Conservation (phyloP, 164 flowering plant species). For the Taxillus chinensis region DNA sequence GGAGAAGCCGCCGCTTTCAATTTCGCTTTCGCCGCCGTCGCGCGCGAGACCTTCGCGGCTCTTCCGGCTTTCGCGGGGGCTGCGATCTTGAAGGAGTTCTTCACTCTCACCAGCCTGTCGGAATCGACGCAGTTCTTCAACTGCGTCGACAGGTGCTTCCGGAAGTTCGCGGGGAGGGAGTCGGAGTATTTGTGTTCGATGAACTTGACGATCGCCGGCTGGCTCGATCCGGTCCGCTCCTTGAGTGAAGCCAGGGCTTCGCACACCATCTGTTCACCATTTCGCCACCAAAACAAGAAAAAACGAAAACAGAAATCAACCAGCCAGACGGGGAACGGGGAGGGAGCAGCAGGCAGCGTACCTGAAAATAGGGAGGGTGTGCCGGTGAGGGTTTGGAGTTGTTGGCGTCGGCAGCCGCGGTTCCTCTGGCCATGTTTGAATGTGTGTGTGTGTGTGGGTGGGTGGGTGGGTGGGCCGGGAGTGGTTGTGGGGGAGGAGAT, state of each 20-base stretch:
- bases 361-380: conserved; percentile 30
- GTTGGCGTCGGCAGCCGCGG: conserved; percentile 1
- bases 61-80: background rate
- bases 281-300: background rate
- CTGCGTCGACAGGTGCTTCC: conserved; percentile 28
- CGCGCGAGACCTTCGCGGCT: conserved; percentile 8
- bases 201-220: conserved; percentile 37
- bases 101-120: conserved; percentile 31
- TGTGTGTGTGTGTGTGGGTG: too few relatives aligned
- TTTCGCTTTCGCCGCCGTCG: conserved; percentile 3
- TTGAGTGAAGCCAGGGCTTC: conserved; percentile 39
- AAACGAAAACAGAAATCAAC: background rate
- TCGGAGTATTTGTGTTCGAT: conserved; percentile 30
- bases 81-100: conserved; percentile 31
- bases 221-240: conserved; percentile 48
- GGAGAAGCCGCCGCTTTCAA: conserved; percentile 1
- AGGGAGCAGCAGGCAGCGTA: background rate
- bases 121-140: conserved; percentile 29
- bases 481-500: too few relatives aligned
- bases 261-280: conserved; percentile 29
- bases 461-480: background rate
- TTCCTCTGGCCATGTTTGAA: conserved; percentile 11
- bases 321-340: background rate
- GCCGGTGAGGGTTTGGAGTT: conserved; percentile 3
- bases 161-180: conserved; percentile 30